Base-by-base conservation (phyloP, 1,284 basidiomycete species). In the Cutaneotrichosporon cutaneum region DNA sequence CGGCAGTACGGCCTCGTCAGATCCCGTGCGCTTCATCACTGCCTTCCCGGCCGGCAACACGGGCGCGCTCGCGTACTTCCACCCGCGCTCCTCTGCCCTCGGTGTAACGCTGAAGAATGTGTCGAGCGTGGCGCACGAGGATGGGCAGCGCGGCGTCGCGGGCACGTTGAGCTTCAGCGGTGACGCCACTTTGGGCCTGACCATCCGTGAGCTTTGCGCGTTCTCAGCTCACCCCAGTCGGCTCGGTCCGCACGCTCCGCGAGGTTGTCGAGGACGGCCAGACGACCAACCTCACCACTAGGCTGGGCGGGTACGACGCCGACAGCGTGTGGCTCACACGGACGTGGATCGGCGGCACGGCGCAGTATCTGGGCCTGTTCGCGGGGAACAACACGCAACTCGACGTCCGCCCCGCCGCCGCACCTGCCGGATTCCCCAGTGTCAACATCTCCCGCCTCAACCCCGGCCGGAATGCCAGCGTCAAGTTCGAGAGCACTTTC, bases 11-110 rank as follows among this genome's bases (percentile, higher is more conserved):
- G 71, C 68, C 11, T 68, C 77, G 0, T 66, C 69, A 13, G 57
- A 62, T 5, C 73, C 75, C 6, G 70, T 72, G n/a, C 73, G 81
- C 30, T 74, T 82, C 56, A 77, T 83, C 53, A 78, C 79, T 1
- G 82, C 81, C 4, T 72, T 82, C 35, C 81, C 82, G 2, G 73
- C 80, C 13, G 82, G 81, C 14, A 82, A 83, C 68, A 77, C 79
- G 0, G 81, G 81, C 11, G 76, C 76, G 9, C 64, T 81, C 39
- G 68, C 75, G 30, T 82, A 79, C 66, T 81, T 82, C 61, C 60
- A 78, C 8, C 81, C 81, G 4, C 32, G 65, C 45, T 54, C 59
- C 5, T 54, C 63, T 4, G 39, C 52, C 6, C 61, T 74, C 0
- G 63, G 69, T 0, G 69, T 77, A 16, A 67, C 69, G 8, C 73